Percentiles rank a stretch among this genome's conserved stretches.
phyloP scores from a whole-genome alignment of 208 protist species.

The Leptomonas pyrrhocoris region DNA sequence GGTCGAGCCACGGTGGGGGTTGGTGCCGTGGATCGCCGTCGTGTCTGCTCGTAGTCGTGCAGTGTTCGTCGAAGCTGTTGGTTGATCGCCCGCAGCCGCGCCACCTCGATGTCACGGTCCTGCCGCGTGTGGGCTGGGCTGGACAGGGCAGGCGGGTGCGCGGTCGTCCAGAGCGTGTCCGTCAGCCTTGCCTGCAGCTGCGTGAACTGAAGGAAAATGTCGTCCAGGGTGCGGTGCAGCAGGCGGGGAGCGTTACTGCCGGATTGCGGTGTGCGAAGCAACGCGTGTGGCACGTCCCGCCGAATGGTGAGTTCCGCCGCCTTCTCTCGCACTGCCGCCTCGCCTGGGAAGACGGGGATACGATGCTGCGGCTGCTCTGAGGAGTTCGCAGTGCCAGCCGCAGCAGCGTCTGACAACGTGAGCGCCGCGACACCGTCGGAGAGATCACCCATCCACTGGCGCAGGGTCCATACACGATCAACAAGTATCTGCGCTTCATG shows the following conservation, averaged over 20 bases:
- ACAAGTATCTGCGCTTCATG: constrained; percentile 6
- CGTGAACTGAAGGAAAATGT: constrained; percentile 22
- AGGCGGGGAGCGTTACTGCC: neutral
- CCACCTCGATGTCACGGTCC: constrained; percentile 20
- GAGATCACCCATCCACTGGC: constrained; percentile 20
- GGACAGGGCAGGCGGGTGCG: constrained; percentile 21
- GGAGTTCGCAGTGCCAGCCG: neutral
- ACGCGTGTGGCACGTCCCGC: neutral
- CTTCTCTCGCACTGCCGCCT: neutral
- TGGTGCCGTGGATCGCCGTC: neutral
- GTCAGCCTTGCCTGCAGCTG: constrained; percentile 30
- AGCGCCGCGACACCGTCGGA: neutral
- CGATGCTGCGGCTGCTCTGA: neutral
- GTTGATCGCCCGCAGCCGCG: constrained; percentile 24
- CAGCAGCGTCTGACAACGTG: no score
- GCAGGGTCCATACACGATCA: constrained; percentile 15
- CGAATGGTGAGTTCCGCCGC: neutral
- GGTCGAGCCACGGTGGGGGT: neutral
- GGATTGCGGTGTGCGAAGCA: neutral
- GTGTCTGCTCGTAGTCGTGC: constrained; percentile 22
- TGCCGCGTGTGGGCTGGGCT: constrained; percentile 13
- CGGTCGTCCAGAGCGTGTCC: constrained; percentile 11
- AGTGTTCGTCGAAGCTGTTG: constrained; percentile 29
- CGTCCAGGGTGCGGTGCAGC: constrained; percentile 24
- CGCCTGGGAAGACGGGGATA: neutral